A percentile compares a stretch with the other conserved stretches of the same genome.
Conservation (phyloP, 2,329 filamentous ascomycete genomes). For the Cephalotrichum gorgonifer region DNA sequence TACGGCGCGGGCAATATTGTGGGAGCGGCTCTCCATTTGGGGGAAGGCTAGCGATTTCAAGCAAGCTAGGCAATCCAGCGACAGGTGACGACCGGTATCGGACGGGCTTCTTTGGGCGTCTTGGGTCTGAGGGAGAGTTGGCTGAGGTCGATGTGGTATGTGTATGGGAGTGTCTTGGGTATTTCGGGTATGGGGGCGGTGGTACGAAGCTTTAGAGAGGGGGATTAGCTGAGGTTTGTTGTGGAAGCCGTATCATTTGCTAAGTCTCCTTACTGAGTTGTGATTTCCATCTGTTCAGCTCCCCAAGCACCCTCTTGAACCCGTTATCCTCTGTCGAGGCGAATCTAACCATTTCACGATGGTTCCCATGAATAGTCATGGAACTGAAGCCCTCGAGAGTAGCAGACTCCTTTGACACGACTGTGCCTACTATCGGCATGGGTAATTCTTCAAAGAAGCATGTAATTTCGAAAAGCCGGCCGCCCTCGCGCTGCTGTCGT, state of each 20-base stretch:
- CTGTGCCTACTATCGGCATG: constrained; percentile 11
- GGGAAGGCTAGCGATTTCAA: constrained; percentile 20
- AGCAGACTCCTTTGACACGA: constrained; percentile 19
- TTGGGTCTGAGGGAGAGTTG: too few species aligned
- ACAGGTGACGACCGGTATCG: too few species aligned
- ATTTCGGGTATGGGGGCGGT: too few species aligned
- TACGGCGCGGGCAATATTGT: constrained; percentile 13
- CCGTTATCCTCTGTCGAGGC: constrained; percentile 15
- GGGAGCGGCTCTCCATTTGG: constrained; percentile 15
- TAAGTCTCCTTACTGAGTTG: not conserved
- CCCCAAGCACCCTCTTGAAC: constrained; percentile 16
- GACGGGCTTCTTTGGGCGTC: too few species aligned
- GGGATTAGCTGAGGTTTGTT: not conserved
- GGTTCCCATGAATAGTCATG: constrained; percentile 19
- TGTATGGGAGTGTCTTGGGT: too few species aligned
- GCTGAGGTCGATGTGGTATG: too few species aligned
- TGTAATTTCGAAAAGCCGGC: constrained; percentile 14
- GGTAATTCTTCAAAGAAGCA: constrained; percentile 26
- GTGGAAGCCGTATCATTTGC: not conserved
- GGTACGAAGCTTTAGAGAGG: too few species aligned
- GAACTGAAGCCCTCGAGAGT: constrained; percentile 16
- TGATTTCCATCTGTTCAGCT: constrained; percentile 6
- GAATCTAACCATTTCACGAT: constrained; percentile 22
- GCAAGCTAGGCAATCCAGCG: too few species aligned
- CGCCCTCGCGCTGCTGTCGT: constrained; percentile 8